phyloP scores from a whole-genome alignment of 805 yeast species.

The Kregervanrija fluxuum region DNA sequence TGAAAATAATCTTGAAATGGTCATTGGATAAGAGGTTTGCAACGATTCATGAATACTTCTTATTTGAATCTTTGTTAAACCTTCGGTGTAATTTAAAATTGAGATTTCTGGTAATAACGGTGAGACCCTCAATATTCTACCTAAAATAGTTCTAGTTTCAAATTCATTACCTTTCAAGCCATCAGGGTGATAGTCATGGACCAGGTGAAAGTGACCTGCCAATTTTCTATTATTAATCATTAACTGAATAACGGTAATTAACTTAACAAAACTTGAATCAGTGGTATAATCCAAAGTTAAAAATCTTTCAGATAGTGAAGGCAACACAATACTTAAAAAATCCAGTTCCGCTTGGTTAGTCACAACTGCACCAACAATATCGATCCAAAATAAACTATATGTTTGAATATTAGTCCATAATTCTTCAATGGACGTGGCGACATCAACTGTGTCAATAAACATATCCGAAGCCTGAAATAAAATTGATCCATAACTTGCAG shows the following conservation, averaged over 20 bases:
- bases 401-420: constrained; percentile 20
- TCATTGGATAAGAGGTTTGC: constrained; percentile 54
- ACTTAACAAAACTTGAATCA: constrained; percentile 41
- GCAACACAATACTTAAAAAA: constrained; percentile 46
- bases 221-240: constrained; percentile 54
- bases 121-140: constrained; percentile 69
- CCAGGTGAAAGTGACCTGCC: constrained; percentile 50
- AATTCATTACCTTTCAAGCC: constrained; percentile 43
- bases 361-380: constrained; percentile 48
- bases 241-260: constrained; percentile 48
- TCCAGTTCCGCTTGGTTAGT: constrained; percentile 64
- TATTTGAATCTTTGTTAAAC: constrained; percentile 34
- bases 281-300: constrained; percentile 38
- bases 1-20: constrained; percentile 56
- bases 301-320: constrained; percentile 33
- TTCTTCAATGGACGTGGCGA: constrained; percentile 22
- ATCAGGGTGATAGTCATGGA: constrained; percentile 46
- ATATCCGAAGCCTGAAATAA: constrained; percentile 64
- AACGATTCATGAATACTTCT: constrained; percentile 49
- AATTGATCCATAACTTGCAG: constrained; percentile 59
- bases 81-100: constrained; percentile 35
- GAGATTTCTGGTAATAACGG: constrained; percentile 56
- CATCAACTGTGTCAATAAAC: constrained; percentile 35
- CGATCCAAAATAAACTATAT: constrained; percentile 42
- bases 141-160: constrained; percentile 62